Evolutionary conservation across 2,329 filamentous ascomycete species (phyloP).

Genomic region (Penicillium verrucosum): DNA sequence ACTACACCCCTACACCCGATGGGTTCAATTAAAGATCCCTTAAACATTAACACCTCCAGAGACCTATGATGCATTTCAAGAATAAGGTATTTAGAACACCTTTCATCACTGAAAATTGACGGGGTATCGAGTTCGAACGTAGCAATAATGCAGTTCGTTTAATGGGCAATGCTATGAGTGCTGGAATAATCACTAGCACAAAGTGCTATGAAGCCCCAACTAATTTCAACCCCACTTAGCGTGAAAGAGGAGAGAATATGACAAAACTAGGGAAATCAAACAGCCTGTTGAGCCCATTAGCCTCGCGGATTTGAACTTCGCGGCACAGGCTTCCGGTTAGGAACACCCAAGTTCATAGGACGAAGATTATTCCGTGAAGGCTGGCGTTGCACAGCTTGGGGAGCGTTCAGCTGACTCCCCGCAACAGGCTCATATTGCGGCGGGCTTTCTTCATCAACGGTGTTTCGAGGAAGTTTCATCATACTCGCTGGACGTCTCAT

Average conservation of each 20-base stretch:
- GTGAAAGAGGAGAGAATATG: not conserved
- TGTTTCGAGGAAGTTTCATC: slow-evolving; percentile 29
- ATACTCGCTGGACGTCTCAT: slow-evolving; percentile 33
- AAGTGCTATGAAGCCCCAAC: not conserved
- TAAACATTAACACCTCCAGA: not conserved
- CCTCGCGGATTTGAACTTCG: slow-evolving; percentile 15
- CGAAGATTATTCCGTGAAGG: slow-evolving; percentile 26
- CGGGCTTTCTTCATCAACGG: slow-evolving; percentile 29
- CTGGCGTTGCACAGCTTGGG: slow-evolving; percentile 15
- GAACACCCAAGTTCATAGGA: slow-evolving; percentile 38
- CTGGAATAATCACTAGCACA: not conserved
- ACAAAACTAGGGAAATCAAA: not conserved
- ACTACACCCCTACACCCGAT: not conserved
- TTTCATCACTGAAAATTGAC: not conserved
- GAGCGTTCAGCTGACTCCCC: slow-evolving; percentile 14
- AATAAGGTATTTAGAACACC: not conserved
- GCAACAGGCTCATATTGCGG: slow-evolving; percentile 32
- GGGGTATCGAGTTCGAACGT: not conserved
- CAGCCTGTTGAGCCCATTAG: not conserved
- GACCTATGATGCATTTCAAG: not conserved
- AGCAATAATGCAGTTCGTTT: not conserved
- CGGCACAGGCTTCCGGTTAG: slow-evolving; percentile 39
- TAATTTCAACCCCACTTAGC: not conserved
- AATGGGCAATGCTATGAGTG: not conserved
- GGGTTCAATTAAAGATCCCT: not conserved